phyloP scores from a whole-genome alignment of 495 filamentous ascomycete species.

The Corynascus novoguineensis region DNA sequence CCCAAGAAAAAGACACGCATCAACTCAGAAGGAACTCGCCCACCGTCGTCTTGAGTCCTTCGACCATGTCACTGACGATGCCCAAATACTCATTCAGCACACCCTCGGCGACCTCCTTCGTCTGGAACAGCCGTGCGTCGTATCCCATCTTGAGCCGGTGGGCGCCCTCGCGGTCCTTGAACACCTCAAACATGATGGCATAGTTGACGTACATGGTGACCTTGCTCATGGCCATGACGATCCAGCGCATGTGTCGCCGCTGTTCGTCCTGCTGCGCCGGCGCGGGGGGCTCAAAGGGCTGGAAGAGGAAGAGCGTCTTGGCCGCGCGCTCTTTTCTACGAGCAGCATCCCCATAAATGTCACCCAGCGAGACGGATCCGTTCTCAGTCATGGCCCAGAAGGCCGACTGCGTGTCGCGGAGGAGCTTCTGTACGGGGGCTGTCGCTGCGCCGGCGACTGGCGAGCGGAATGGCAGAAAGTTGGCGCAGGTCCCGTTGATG shows the following conservation, averaged over 20 bases:
- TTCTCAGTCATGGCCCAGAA: neutral
- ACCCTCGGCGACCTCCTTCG: neutral
- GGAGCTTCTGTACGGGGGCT: neutral
- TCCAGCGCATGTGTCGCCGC: neutral
- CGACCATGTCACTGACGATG: neutral
- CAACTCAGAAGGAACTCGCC: neutral
- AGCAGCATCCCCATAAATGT: neutral
- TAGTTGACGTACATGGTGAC: neutral
- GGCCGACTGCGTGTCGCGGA: neutral
- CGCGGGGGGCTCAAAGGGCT: neutral
- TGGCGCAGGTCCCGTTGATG: neutral
- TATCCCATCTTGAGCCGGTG: neutral
- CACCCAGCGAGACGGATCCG: neutral
- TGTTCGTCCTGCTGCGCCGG: neutral
- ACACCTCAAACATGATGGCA: neutral
- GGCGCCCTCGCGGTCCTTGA: neutral
- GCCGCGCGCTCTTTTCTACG: neutral
- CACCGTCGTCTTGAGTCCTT: neutral
- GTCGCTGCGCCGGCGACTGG: neutral
- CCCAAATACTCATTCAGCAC: neutral
- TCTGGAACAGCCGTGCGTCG: neutral
- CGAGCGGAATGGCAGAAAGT: neutral
- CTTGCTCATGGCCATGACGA: neutral
- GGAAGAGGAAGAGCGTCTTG: neutral
- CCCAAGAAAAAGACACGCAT: too few relatives aligned